phyloP scores from a whole-genome alignment of 192 early-diverging fungal genomes.

The Gryganskiella cystojenkinii region DNA sequence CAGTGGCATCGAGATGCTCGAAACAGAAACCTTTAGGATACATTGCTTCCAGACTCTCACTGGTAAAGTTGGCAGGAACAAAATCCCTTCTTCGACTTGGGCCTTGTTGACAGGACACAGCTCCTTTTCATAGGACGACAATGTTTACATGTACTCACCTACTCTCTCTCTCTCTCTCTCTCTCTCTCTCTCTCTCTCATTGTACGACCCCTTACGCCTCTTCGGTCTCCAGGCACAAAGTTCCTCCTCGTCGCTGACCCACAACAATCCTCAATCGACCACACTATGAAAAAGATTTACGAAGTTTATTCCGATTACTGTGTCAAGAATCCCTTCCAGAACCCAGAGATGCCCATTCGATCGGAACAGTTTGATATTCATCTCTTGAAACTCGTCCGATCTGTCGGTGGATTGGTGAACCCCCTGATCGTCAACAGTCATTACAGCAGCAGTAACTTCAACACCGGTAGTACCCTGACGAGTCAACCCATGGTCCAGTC shows the following conservation, averaged over 20 bases:
- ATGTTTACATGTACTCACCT: too few species aligned
- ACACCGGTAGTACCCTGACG: neutral
- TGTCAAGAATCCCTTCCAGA: constrained; percentile 99
- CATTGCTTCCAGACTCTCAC: constrained; percentile 95
- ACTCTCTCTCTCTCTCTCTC: neutral
- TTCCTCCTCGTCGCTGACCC: constrained; percentile 93
- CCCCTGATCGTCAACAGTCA: constrained; percentile 6
- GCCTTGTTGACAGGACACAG: too few species aligned
- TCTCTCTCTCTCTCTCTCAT: neutral
- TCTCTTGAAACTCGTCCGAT: constrained; percentile 74
- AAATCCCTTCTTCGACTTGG: too few species aligned
- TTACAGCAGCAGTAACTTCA: neutral
- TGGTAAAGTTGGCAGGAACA: too few species aligned
- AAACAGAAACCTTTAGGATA: constrained; percentile 90
- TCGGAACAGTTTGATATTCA: constrained; percentile 93
- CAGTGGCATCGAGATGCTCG: constrained; percentile 91
- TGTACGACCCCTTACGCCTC: neutral
- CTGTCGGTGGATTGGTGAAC: constrained; percentile 44
- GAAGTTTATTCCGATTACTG: constrained; percentile 95
- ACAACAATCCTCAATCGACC: constrained; percentile 75
- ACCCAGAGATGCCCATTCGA: constrained; percentile 98
- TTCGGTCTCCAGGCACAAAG: constrained; percentile 97
- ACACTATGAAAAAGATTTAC: constrained; percentile 74
- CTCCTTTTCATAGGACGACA: too few species aligned
- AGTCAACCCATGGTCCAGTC: neutral